These are phyloP conservation scores for Candida adriatica DNA, from an alignment of 805 yeast species.

Conservation along the genomic window DNA sequence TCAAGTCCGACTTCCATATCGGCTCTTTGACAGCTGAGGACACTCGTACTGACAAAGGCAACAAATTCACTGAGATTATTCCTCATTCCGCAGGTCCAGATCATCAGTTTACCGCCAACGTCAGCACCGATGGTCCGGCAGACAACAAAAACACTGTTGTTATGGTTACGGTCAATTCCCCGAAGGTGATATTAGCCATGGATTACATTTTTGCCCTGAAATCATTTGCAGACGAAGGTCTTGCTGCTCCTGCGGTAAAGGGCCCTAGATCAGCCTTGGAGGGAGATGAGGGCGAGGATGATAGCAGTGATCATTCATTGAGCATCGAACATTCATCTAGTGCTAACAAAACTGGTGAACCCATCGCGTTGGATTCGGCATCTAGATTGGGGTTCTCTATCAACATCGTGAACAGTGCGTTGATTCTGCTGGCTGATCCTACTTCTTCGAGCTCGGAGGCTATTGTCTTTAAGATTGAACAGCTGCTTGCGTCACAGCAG, in stretches of 20 bases:
- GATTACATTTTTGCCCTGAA: conserved; percentile 80
- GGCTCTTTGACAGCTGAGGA: conserved; percentile 76
- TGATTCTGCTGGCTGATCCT: conserved; percentile 78
- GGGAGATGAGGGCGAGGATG: conserved; percentile 1
- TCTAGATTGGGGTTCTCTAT: conserved; percentile 44
- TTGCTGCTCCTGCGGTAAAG: conserved; percentile 18
- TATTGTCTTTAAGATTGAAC: conserved; percentile 81
- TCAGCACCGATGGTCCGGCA: conserved; percentile 35
- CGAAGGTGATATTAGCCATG: conserved; percentile 72
- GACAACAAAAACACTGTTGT: conserved; percentile 38
- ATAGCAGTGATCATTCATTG: conserved; percentile 1
- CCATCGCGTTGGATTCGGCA: too few species aligned
- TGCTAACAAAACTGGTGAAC: conserved; percentile 5
- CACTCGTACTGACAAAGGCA: conserved; percentile 51
- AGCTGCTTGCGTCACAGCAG: conserved; percentile 62
- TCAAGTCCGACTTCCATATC: conserved; percentile 54
- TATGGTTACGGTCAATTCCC: conserved; percentile 68
- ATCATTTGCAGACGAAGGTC: conserved; percentile 47
- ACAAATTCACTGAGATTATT: conserved; percentile 72
- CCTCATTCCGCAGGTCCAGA: conserved; percentile 60
- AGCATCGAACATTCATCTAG: conserved; percentile 6
- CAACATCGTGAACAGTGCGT: conserved; percentile 69
- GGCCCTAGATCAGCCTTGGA: background rate
- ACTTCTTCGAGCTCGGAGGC: conserved; percentile 69
- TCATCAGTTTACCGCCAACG: conserved; percentile 62